These are phyloP conservation scores for Eucalyptus marginata DNA, from an alignment of 345 rosid species.

Conservation along the genomic window DNA sequence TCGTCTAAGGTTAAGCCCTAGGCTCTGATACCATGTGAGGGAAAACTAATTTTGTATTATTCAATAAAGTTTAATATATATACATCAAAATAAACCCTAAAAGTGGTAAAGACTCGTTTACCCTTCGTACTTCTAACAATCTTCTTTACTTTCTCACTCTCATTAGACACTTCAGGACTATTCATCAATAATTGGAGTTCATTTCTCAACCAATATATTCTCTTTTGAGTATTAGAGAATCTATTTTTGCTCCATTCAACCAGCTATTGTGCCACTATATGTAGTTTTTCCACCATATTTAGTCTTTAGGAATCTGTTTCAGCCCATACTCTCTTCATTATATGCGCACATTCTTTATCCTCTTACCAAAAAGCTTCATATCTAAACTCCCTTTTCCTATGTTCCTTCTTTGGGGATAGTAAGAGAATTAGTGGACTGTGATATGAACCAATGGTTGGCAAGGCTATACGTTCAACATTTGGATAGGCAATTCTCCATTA, in stretches of 20 bases:
- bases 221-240: not conserved
- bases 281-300: not conserved
- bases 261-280: rapidly evolving
- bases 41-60: no score
- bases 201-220: not conserved
- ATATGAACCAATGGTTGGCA: rapidly evolving
- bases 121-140: rapidly evolving
- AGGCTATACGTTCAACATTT: not conserved
- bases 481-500: not conserved
- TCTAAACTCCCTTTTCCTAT: rapidly evolving
- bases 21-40: rapidly evolving
- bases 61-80: no score
- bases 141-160: not conserved
- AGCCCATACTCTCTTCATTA: rapidly evolving
- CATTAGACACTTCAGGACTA: not conserved
- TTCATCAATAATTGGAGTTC: not conserved
- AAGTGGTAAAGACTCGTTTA: no score
- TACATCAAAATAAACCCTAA: no score
- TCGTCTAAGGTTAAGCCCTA: no score
- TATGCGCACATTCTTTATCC: rapidly evolving
- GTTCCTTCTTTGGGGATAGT: not conserved
- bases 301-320: rapidly evolving
- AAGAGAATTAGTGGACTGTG: not conserved
- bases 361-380: rapidly evolving
- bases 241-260: not conserved